phyloP scores from a whole-genome alignment of 768 basidiomycete species.

The Mycena maculata region DNA sequence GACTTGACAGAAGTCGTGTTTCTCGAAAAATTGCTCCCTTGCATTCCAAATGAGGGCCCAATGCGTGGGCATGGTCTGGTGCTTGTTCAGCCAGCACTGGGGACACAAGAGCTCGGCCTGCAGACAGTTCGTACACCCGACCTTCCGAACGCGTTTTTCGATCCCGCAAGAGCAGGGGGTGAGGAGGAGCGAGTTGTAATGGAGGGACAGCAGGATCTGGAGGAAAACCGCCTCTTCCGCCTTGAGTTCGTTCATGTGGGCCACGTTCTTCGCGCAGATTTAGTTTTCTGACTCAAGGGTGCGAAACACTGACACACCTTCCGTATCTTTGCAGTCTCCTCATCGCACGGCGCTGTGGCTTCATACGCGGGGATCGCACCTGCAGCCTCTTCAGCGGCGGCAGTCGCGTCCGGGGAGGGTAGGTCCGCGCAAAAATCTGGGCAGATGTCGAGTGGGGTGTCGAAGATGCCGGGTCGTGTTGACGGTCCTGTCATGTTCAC shows the following conservation, averaged over 20 bases:
- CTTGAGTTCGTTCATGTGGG: slow-evolving; percentile 19
- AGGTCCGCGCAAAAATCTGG: background rate
- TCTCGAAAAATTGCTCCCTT: slow-evolving; percentile 4
- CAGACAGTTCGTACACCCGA: slow-evolving; percentile 8
- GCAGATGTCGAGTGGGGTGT: background rate
- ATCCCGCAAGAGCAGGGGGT: slow-evolving; percentile 1
- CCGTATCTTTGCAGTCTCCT: slow-evolving; percentile 2
- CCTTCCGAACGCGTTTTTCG: background rate
- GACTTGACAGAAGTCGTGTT: slow-evolving; percentile 8
- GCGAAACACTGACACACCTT: background rate
- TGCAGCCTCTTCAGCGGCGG: background rate
- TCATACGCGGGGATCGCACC: background rate
- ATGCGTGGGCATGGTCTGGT: slow-evolving; percentile 11
- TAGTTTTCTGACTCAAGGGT: background rate
- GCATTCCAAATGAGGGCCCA: slow-evolving; percentile 21
- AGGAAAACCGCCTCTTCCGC: slow-evolving; percentile 6
- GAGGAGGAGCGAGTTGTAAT: background rate
- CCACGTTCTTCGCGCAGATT: slow-evolving; percentile 14
- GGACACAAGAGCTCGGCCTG: slow-evolving; percentile 15
- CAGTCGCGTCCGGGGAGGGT: slow-evolving; percentile 6
- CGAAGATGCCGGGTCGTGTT: background rate
- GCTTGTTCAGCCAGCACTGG: slow-evolving; percentile 22
- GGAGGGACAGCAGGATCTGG: background rate
- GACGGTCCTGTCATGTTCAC: background rate
- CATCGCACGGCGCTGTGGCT: background rate